phyloP scores from a whole-genome alignment of 2,329 filamentous ascomycete species.

The Phoma sp. region DNA sequence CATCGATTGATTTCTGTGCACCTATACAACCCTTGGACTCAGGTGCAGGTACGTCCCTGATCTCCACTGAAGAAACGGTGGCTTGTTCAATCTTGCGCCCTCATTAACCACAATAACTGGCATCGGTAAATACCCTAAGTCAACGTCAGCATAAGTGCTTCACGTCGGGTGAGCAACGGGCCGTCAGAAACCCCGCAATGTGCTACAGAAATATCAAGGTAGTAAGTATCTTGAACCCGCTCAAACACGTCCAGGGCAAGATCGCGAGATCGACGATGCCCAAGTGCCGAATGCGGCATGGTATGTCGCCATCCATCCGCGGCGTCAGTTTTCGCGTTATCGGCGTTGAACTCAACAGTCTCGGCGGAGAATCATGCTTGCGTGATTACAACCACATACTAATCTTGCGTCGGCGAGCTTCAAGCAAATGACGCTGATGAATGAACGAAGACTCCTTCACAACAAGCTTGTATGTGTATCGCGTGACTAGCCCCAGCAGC shows the following conservation, averaged over 20 bases:
- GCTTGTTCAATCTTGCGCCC: not conserved
- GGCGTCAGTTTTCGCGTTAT: conserved; percentile 5
- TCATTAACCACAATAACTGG: not conserved
- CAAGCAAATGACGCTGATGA: not conserved
- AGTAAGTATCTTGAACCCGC: not conserved
- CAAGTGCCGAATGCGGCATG: conserved; percentile 9
- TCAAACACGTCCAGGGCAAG: not conserved
- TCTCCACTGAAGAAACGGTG: conserved; percentile 11
- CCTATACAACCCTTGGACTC: not conserved
- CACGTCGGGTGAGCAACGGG: not conserved
- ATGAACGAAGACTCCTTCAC: not conserved
- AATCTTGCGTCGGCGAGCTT: not conserved
- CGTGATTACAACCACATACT: not conserved
- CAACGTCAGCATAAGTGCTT: not conserved
- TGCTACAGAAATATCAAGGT: not conserved
- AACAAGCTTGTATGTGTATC: not conserved
- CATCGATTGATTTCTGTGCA: too few relatives aligned
- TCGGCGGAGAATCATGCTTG: not conserved
- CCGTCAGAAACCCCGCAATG: too few relatives aligned
- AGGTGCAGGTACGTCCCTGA: conserved; percentile 20
- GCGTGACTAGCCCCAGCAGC: not conserved
- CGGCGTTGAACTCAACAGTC: conserved; percentile 11
- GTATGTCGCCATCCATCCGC: conserved; percentile 8
- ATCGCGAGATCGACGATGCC: not conserved
- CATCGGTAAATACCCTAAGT: not conserved